Base-by-base conservation (phyloP, 345 rosid species). In the Durio zibethinus region DNA sequence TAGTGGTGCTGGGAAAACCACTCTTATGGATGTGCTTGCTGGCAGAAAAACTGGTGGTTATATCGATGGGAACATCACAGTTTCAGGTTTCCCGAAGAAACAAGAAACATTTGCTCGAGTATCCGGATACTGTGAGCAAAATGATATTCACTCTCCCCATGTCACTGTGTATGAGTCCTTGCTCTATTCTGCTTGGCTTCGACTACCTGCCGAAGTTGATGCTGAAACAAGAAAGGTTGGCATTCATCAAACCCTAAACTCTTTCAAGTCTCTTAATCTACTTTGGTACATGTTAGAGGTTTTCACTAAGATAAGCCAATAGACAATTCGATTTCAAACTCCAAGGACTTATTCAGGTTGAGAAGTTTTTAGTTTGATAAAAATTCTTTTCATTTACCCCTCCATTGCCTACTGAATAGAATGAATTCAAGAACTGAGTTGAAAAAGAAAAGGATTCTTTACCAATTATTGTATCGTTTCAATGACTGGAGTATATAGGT, bases 1-100 rank as follows among this genome's bases (percentile, higher is more conserved):
- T 45, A 88, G 91, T 20, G 96, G 96, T n/a, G 97, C 97, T 6
- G 97, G 97, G 3, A 93, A 93, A 84, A 91, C 97, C 20, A 93
- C 97, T 76, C 57, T 91, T 73, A 90, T 93, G 97, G 97, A 93
- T 84, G 97, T 93, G 66, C 79, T 93, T 29, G 96, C 98, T 38
- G 98, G 98, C 67, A 86, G 98, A 77, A 93, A 93, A 84, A 90
- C 93, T 27, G 93, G 93, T 67, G 97, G 97, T 45, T 90, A 89
- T 68, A 86, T 91, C 8, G 92, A 89, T 33, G 97, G 97, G 11
- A 77, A 82, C 74, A 89, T 91, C 73, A 84, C 78, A 40, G 79
- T 93, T 74, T 93, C 97, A 3, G 97, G 97, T 38, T 91, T 84
- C 72, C 91, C 89, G 0, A 93, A 91, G 83, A 91, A 88, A 29